Percentiles rank a stretch among this genome's conserved stretches.
Conservation (phyloP, 805 yeast genomes). For the Yamadazyma ubonensis region DNA sequence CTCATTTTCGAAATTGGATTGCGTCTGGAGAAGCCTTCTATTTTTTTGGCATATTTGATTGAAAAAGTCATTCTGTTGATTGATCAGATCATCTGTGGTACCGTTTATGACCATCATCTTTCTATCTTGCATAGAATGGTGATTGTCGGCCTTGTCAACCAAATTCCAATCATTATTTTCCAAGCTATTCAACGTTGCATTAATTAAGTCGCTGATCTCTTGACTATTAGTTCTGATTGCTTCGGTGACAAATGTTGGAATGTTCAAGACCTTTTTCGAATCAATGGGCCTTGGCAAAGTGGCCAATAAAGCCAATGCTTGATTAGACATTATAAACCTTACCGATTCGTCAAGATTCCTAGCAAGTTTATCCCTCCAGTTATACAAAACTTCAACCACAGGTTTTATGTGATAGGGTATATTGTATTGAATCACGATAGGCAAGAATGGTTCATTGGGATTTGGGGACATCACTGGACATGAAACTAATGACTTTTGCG, state of each 20-base stretch:
- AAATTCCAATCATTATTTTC: constrained; percentile 38
- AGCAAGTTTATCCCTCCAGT: constrained; percentile 84
- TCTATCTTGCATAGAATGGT: too few relatives aligned
- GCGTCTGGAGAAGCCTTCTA: constrained; percentile 11
- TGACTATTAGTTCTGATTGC: constrained; percentile 57
- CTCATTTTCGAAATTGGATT: background rate
- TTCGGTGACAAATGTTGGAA: constrained; percentile 47
- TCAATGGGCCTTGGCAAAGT: constrained; percentile 54
- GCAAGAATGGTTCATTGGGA: constrained; percentile 64
- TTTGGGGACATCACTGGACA: constrained; percentile 48
- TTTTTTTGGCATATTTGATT: background rate
- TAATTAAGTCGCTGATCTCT: constrained; percentile 58
- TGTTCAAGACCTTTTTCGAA: constrained; percentile 51
- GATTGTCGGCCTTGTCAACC: constrained; percentile 34
- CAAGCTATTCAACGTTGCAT: constrained; percentile 33
- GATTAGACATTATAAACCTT: constrained; percentile 81
- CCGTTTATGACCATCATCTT: too few relatives aligned
- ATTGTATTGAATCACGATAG: constrained; percentile 62
- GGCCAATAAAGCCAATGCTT: constrained; percentile 62
- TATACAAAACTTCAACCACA: constrained; percentile 58
- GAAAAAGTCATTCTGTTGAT: background rate
- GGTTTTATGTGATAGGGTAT: constrained; percentile 54
- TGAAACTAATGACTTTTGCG: constrained; percentile 31
- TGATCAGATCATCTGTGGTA: background rate
- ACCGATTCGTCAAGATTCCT: constrained; percentile 80